Evolutionary conservation across 2,329 filamentous ascomycete genomes (phyloP), one percentile per base, ranked within the genome.

Genomic region (Sarocladiaceae sp.): DNA sequence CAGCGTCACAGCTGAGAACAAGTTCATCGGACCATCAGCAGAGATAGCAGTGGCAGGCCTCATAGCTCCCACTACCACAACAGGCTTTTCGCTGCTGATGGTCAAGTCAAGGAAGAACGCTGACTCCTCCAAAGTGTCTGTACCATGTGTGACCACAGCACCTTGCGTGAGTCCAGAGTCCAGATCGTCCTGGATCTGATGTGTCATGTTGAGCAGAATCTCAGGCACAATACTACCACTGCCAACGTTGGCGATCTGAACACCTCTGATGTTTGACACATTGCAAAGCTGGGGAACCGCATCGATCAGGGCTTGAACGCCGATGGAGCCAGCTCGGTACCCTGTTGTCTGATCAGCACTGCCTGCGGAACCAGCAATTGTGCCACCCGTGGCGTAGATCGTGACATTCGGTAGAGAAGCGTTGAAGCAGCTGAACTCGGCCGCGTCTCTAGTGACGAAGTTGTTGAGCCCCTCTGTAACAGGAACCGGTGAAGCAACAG

Each of bases 51-150:
- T 84, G 0, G 80, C 76, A 5, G 82, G 82, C 11, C 83, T 71
- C 82, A 86, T 86, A n/a, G 82, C 76, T 5, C 82, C 82, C 2
- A 82, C 82, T 22, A 82, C 60, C 3, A 85, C 73, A 4, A 86
- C 71, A 1, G 82, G 82, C 63, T 85, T 84, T 28, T 71, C 71
- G 42, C 74, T 79, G 57, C 75, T 75, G 33, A 84, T 62, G 0
- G 79, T 82, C 3, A 79, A 66, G 56, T 84, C 78, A 10, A 86
- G 67, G 67, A 84, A 84, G 68, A 85, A 84, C 7, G 81, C 78
- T 1, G 78, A 77, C 64, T 86, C 82, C 59, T 85, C 82, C 1
- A 86, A 69, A 0, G 80, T 84, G 58, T 87, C 83, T 10, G 83
- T 86, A 46, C 83, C 83, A 58, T 86, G 83, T 1, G 83, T 85